A percentile compares a stretch with the other conserved stretches of the same genome.
phyloP scores from a whole-genome alignment of 768 basidiomycete genomes.

The Podaxis sp. region DNA sequence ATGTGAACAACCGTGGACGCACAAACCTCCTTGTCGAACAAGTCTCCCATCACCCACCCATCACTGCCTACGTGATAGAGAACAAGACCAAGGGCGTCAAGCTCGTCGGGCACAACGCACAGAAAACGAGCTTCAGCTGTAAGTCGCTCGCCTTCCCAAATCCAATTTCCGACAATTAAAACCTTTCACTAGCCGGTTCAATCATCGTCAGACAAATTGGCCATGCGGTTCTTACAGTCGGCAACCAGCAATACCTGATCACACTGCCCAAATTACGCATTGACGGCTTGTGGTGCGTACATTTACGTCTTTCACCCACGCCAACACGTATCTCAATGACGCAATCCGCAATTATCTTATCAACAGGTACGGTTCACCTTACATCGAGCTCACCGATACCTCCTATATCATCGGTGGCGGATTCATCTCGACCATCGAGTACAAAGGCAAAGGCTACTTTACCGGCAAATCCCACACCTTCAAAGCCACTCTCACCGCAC shows the following conservation, averaged over 20 bases:
- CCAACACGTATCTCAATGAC: neutral
- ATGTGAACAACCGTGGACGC: constrained; percentile 68
- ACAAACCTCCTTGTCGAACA: constrained; percentile 89
- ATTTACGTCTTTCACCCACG: constrained; percentile 25
- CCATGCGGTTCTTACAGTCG: constrained; percentile 80
- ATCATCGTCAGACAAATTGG: constrained; percentile 95
- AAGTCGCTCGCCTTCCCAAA: constrained; percentile 19
- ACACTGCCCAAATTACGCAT: constrained; percentile 91
- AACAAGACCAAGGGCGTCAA: constrained; percentile 76
- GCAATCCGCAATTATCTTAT: neutral
- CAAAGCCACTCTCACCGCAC: constrained; percentile 74
- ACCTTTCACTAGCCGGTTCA: constrained; percentile 46
- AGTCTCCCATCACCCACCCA: constrained; percentile 93
- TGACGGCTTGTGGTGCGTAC: constrained; percentile 75
- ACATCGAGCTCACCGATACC: constrained; percentile 86
- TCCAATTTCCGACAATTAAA: neutral
- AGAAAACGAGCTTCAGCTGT: constrained; percentile 93
- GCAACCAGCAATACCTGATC: constrained; percentile 71
- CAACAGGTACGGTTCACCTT: constrained; percentile 69
- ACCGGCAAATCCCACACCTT: constrained; percentile 90
- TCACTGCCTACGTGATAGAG: constrained; percentile 85
- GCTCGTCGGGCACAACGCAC: constrained; percentile 86
- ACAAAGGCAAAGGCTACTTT: constrained; percentile 97
- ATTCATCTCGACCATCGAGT: constrained; percentile 66
- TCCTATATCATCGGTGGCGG: constrained; percentile 66